These are phyloP conservation scores for Hortaea sp. DNA, from an alignment of 2,329 filamentous ascomycete species.

Conservation along the genomic window DNA sequence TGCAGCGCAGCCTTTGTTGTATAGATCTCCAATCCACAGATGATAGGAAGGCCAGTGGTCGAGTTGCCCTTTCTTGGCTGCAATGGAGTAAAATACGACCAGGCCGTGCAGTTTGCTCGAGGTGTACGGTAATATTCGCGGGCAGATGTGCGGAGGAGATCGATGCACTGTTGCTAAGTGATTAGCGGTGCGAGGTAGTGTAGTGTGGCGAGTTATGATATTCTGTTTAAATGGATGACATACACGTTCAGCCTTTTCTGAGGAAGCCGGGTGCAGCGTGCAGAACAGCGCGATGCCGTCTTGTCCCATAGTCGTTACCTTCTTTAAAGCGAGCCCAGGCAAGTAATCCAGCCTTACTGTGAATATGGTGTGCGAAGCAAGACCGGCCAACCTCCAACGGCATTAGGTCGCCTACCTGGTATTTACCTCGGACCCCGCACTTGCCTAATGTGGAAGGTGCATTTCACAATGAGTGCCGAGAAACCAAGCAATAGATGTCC, in stretches of 20 bases:
- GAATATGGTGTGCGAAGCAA: no score
- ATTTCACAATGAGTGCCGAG: no score
- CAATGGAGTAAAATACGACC: slow-evolving; percentile 12
- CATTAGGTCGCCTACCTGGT: no score
- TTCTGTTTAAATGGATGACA: not conserved
- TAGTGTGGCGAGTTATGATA: not conserved
- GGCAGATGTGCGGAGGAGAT: slow-evolving; percentile 13
- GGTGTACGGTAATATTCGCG: slow-evolving; percentile 17
- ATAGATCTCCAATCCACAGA: slow-evolving; percentile 19
- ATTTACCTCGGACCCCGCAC: no score
- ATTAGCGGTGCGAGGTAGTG: not conserved
- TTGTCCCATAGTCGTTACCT: not conserved
- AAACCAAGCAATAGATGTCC: no score
- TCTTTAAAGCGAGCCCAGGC: no score
- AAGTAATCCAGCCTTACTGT: no score
- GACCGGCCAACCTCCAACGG: no score
- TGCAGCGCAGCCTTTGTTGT: slow-evolving; percentile 14
- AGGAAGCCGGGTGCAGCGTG: slow-evolving; percentile 14
- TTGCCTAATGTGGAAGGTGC: no score
- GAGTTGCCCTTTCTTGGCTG: slow-evolving; percentile 4
- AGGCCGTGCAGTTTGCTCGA: slow-evolving; percentile 12
- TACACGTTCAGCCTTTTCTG: slow-evolving; percentile 4
- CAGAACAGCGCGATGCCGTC: slow-evolving; percentile 16
- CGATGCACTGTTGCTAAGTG: slow-evolving; percentile 11
- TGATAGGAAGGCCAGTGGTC: slow-evolving; percentile 1